A percentile compares a stretch with the other conserved stretches of the same genome.
phyloP scores from a whole-genome alignment of 1,139 yeast species.

The Suhomyces anneliseae region DNA sequence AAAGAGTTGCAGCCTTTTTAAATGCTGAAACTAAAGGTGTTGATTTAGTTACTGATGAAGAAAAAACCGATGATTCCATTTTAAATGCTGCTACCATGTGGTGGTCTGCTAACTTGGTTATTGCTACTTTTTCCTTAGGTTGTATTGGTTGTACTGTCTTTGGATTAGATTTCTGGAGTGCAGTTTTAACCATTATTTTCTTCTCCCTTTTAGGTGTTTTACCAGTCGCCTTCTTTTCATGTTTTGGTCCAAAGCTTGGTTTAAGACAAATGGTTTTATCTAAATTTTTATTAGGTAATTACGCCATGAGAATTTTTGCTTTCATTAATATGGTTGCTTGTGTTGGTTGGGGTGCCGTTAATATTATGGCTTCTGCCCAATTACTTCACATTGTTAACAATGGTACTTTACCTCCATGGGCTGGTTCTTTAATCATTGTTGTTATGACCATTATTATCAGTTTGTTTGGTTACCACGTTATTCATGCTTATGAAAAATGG shows the following conservation, averaged over 20 bases:
- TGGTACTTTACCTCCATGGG: conserved; percentile 82
- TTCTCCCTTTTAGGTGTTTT: conserved; percentile 70
- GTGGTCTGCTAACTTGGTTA: conserved; percentile 88
- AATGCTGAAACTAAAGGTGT: conserved; percentile 70
- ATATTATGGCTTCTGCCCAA: conserved; percentile 88
- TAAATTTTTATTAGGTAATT: conserved; percentile 74
- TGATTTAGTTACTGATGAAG: conserved; percentile 66
- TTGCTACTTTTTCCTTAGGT: conserved; percentile 82
- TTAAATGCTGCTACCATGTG: conserved; percentile 85
- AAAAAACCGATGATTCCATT: conserved; percentile 59
- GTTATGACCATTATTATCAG: conserved; percentile 70
- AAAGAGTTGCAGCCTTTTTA: conserved; percentile 34
- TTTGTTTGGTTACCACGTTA: conserved; percentile 82
- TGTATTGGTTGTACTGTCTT: conserved; percentile 68
- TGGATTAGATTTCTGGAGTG: conserved; percentile 63
- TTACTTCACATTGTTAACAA: conserved; percentile 74
- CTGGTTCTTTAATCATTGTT: conserved; percentile 76
- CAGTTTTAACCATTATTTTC: conserved; percentile 62
- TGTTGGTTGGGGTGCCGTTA: conserved; percentile 95
- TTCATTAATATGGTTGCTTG: conserved; percentile 79
- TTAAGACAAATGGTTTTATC: conserved; percentile 86
- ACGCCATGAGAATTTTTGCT: conserved; percentile 75
- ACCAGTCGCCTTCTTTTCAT: conserved; percentile 81
- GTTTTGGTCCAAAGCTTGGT: conserved; percentile 83
- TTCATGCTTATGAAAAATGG: conserved; percentile 81